Evolutionary conservation across 2,329 filamentous ascomycete species (phyloP).

Genomic region (Beauveria rudraprayagi): DNA sequence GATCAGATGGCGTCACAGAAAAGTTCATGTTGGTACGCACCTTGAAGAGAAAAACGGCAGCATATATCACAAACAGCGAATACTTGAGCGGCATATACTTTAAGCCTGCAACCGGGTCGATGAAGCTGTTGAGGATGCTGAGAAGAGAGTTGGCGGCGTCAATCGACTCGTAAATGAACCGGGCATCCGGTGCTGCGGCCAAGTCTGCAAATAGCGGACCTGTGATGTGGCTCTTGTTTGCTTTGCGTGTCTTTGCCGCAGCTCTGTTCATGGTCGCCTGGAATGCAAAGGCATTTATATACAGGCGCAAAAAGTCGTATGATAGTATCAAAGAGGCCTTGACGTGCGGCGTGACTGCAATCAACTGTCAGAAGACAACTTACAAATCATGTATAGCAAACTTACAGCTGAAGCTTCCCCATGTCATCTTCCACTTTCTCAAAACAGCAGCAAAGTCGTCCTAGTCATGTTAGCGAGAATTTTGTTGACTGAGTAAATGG

Average conservation of each 20-base stretch:
- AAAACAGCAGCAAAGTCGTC: slow-evolving; percentile 65
- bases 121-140: slow-evolving; percentile 49
- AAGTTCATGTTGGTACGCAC: slow-evolving; percentile 22
- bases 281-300: slow-evolving; percentile 69
- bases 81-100: slow-evolving; percentile 58
- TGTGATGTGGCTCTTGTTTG: slow-evolving; percentile 25
- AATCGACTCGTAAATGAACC: slow-evolving; percentile 59
- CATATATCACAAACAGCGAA: slow-evolving; percentile 55
- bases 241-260: slow-evolving; percentile 24
- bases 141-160: slow-evolving; percentile 56
- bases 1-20: not conserved
- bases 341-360: slow-evolving; percentile 50
- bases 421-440: slow-evolving; percentile 61
- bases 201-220: slow-evolving; percentile 43
- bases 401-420: slow-evolving; percentile 57
- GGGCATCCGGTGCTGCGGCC: slow-evolving; percentile 52
- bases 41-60: slow-evolving; percentile 59
- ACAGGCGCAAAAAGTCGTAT: slow-evolving; percentile 64
- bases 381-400: not conserved
- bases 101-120: slow-evolving; percentile 50
- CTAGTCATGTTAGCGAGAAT: slow-evolving; percentile 6
- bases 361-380: not conserved
- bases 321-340: slow-evolving; percentile 61
- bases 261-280: slow-evolving; percentile 56
- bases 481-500: not conserved